A percentile compares a stretch with the other conserved stretches of the same genome.
phyloP scores from a whole-genome alignment of 257 asterid species.

The Solanum pennellii region DNA sequence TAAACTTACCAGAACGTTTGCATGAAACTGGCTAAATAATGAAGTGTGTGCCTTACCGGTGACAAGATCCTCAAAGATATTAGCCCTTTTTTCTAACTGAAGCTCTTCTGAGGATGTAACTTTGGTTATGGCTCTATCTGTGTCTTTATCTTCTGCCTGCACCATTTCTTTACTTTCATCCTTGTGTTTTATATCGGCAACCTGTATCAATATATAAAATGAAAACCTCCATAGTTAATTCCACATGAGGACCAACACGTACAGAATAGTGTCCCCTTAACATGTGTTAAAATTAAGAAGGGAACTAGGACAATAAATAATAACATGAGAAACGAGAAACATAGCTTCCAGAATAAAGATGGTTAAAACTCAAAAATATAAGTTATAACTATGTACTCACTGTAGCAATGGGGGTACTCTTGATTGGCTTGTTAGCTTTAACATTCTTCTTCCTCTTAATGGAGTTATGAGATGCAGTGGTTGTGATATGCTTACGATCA shows the following conservation, averaged over 20 bases:
- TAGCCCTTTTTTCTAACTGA: constrained; percentile 7
- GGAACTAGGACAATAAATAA: neutral
- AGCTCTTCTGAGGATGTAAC: constrained; percentile 10
- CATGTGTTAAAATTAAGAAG: neutral
- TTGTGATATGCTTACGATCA: neutral
- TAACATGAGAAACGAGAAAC: neutral
- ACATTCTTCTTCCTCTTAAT: constrained; percentile 26
- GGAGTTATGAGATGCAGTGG: constrained; percentile 2
- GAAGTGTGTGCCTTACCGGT: constrained; percentile 24
- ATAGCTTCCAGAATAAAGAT: neutral
- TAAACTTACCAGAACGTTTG: neutral
- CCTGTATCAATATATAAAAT: constrained; percentile 24
- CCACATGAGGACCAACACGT: neutral
- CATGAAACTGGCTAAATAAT: neutral
- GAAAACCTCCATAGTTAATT: neutral
- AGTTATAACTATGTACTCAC: constrained; percentile 17
- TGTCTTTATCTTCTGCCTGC: neutral
- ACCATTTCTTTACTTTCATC: constrained; percentile 5
- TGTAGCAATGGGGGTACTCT: constrained; percentile 12
- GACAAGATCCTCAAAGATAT: constrained; percentile 10
- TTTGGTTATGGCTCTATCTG: neutral
- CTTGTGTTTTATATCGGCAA: constrained; percentile 10
- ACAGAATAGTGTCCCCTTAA: neutral
- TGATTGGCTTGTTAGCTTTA: constrained; percentile 15
- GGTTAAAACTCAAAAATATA: neutral